These are phyloP conservation scores for Salix koriyanagi DNA, from an alignment of 345 rosid genomes.

Conservation along the genomic window DNA sequence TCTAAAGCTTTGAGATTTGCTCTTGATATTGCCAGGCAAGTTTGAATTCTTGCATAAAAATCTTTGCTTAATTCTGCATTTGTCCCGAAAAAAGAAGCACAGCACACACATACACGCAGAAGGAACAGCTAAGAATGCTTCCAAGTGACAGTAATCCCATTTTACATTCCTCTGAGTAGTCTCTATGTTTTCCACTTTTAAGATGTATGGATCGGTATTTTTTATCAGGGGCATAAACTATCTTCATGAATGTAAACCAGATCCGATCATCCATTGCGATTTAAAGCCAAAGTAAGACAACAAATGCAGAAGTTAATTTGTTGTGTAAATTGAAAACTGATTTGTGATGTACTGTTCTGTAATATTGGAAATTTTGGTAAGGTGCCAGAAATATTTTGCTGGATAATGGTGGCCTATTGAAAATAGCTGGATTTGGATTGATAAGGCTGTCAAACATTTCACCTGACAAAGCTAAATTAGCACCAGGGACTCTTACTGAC, in stretches of 20 bases:
- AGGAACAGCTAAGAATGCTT: background rate
- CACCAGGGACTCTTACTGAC: constrained; percentile 41
- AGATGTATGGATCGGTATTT: constrained; percentile 24
- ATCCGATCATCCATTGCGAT: constrained; percentile 81
- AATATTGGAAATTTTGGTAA: constrained; percentile 78
- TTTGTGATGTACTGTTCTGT: constrained; percentile 41
- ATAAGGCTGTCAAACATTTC: constrained; percentile 52
- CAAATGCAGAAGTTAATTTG: constrained; percentile 43
- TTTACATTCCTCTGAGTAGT: background rate
- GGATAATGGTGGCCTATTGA: constrained; percentile 80
- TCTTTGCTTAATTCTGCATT: background rate
- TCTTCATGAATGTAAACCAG: constrained; percentile 74
- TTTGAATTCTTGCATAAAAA: constrained; percentile 10
- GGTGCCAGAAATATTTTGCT: constrained; percentile 99
- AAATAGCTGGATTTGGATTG: constrained; percentile 88
- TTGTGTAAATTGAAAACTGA: constrained; percentile 4
- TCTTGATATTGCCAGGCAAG: constrained; percentile 86
- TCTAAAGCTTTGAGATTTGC: constrained; percentile 77
- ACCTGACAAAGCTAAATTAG: constrained; percentile 53
- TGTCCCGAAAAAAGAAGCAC: background rate
- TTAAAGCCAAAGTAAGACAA: constrained; percentile 92
- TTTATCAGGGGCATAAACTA: constrained; percentile 58
- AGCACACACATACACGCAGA: background rate
- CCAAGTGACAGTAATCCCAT: background rate
- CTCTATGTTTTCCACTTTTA: constrained; percentile 1